These are phyloP conservation scores for Gomphus sp. DNA, from an alignment of 1,284 basidiomycete species.

Conservation along the genomic window DNA sequence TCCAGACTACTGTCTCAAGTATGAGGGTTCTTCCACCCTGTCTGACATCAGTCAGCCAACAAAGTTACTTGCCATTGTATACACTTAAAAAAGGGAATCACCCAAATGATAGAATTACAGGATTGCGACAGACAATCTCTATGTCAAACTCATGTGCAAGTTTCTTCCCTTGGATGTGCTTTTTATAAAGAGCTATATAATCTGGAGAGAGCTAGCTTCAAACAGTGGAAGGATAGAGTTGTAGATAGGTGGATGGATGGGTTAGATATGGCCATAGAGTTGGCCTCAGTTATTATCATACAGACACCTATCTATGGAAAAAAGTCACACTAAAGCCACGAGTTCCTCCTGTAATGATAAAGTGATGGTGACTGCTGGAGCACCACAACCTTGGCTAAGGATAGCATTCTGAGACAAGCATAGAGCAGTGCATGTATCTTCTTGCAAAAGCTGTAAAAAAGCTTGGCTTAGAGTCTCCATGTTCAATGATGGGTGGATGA, in stretches of 20 bases:
- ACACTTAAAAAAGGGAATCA: neutral
- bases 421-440: too few relatives aligned
- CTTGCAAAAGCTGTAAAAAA: too few relatives aligned
- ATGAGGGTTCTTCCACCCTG: slow-evolving; percentile 4
- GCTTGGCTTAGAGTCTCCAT: too few relatives aligned
- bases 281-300: too few relatives aligned
- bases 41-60: neutral
- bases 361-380: too few relatives aligned
- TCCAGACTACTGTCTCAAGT: too few relatives aligned
- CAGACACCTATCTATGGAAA: too few relatives aligned
- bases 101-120: slow-evolving; percentile 6
- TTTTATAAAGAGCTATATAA: slow-evolving; percentile 53
- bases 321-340: too few relatives aligned
- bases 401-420: too few relatives aligned
- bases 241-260: neutral
- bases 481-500: too few relatives aligned
- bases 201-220: slow-evolving; percentile 45
- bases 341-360: too few relatives aligned
- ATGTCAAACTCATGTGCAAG: slow-evolving; percentile 8
- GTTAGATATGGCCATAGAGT: neutral
- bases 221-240: slow-evolving; percentile 7
- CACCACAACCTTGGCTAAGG: too few relatives aligned
- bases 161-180: slow-evolving; percentile 17
- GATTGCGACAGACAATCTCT: neutral
- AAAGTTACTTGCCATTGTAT: neutral